phyloP scores from a whole-genome alignment of 208 protist species.

The Trypanosoma lewisi region DNA sequence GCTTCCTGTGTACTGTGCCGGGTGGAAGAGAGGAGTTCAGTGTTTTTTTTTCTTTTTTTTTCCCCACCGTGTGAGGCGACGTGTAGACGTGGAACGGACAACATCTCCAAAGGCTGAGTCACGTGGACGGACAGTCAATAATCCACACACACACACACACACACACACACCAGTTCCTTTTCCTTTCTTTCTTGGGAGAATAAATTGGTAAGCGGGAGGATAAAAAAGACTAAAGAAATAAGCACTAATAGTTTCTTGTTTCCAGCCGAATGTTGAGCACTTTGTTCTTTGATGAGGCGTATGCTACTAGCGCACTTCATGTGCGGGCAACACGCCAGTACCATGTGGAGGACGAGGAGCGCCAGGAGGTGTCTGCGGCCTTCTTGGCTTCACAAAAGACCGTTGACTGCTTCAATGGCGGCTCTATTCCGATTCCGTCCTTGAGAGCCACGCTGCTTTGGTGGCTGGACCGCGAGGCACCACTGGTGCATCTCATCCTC shows the following conservation, averaged over 20 bases:
- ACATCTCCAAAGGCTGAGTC: background rate
- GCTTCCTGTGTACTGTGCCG: slow-evolving; percentile 7
- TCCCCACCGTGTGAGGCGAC: background rate
- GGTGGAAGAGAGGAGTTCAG: background rate
- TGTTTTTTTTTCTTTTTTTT: no score
- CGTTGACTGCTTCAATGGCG: slow-evolving; percentile 35
- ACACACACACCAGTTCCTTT: no score
- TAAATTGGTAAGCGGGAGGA: no score
- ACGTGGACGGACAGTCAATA: no score
- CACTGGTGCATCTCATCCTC: slow-evolving; percentile 52
- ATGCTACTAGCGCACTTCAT: slow-evolving; percentile 49
- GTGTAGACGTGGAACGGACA: background rate
- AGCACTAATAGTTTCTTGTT: background rate
- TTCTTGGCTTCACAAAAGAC: background rate
- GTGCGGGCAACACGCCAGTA: slow-evolving; percentile 25
- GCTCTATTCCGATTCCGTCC: slow-evolving; percentile 51
- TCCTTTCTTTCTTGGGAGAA: no score
- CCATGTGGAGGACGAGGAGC: background rate
- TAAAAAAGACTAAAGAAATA: no score
- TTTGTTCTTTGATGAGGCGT: slow-evolving; percentile 75
- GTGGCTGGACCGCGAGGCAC: slow-evolving; percentile 63
- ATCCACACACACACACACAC: no score
- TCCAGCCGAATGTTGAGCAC: slow-evolving; percentile 58
- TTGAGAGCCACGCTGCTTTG: slow-evolving; percentile 61
- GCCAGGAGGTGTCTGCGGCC: background rate